These are phyloP conservation scores for Erigeron canadensis DNA, from an alignment of 129 eudicot genomes.

Conservation along the genomic window DNA sequence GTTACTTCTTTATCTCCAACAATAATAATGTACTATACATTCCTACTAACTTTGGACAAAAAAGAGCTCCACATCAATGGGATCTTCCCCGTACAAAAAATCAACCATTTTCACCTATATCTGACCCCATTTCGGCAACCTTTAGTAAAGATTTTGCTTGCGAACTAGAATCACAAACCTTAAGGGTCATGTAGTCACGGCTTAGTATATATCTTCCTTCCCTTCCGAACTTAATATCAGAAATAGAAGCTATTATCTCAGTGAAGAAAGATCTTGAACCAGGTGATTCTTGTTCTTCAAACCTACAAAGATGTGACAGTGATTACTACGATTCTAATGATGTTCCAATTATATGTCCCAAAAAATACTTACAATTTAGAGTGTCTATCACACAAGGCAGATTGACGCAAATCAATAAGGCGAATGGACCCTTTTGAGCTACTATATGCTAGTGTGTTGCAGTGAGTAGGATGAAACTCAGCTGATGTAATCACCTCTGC, in stretches of 20 bases:
- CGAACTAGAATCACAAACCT: slow-evolving; percentile 45
- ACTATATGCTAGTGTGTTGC: slow-evolving; percentile 91
- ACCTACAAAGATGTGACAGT: slow-evolving; percentile 44
- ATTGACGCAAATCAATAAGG: slow-evolving; percentile 93
- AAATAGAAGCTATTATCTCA: slow-evolving; percentile 94
- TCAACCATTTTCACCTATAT: not conserved
- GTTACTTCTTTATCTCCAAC: too few species aligned
- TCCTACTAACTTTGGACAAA: too few species aligned
- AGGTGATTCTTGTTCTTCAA: slow-evolving; percentile 96
- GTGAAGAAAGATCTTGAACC: slow-evolving; percentile 98
- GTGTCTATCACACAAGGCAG: slow-evolving; percentile 93
- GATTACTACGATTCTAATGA: not conserved
- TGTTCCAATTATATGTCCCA: not conserved
- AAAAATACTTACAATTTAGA: slow-evolving; percentile 77
- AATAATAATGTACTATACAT: too few species aligned
- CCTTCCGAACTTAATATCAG: slow-evolving; percentile 90
- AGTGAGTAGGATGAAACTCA: slow-evolving; percentile 95
- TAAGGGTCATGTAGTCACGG: slow-evolving; percentile 98
- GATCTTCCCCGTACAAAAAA: not conserved
- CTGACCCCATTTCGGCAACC: not conserved
- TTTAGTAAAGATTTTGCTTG: not conserved
- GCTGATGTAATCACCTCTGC: slow-evolving; percentile 99
- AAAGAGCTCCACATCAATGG: too few species aligned
- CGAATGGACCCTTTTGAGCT: slow-evolving; percentile 99
- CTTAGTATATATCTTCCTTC: slow-evolving; percentile 88